These are phyloP conservation scores for Eleusine indica DNA, from an alignment of 176 grass and related monocot species.

Conservation along the genomic window DNA sequence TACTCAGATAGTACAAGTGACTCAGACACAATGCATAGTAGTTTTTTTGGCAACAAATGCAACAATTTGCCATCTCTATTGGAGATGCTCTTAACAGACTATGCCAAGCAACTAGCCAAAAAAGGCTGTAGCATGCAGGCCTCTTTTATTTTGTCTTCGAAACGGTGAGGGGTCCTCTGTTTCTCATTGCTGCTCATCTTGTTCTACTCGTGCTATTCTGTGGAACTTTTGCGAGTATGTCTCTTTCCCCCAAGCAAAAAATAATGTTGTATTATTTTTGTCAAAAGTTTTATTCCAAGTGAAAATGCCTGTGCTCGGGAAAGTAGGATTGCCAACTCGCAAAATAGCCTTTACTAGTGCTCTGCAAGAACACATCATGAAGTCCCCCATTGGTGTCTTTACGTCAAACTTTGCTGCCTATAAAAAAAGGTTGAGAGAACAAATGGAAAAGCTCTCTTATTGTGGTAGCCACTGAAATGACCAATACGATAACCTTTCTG, in stretches of 20 bases:
- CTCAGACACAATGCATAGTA: too few relatives aligned
- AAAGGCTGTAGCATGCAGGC: too few relatives aligned
- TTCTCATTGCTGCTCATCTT: too few relatives aligned
- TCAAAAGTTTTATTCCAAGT: not conserved
- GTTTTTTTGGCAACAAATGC: too few relatives aligned
- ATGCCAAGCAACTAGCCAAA: too few relatives aligned
- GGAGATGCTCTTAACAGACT: too few relatives aligned
- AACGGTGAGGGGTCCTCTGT: too few relatives aligned
- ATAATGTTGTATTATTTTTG: not conserved
- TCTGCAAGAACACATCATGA: slow-evolving; percentile 20
- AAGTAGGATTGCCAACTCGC: not conserved
- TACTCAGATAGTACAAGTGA: too few relatives aligned
- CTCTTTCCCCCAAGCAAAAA: not conserved
- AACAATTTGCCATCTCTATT: too few relatives aligned
- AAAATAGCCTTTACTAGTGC: not conserved
- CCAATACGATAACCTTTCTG: not conserved
- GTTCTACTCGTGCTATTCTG: too few relatives aligned
- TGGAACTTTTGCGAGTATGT: too few relatives aligned
- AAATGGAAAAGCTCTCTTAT: not conserved
- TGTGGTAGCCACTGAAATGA: slow-evolving; percentile 28
- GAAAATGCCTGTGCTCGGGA: not conserved
- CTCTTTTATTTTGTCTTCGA: too few relatives aligned
- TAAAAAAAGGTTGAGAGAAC: not conserved
- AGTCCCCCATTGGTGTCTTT: not conserved
- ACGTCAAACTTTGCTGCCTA: slow-evolving; percentile 27